Evolutionary conservation across 306 rosid species (phyloP).

Genomic region (Geum urbanum): DNA sequence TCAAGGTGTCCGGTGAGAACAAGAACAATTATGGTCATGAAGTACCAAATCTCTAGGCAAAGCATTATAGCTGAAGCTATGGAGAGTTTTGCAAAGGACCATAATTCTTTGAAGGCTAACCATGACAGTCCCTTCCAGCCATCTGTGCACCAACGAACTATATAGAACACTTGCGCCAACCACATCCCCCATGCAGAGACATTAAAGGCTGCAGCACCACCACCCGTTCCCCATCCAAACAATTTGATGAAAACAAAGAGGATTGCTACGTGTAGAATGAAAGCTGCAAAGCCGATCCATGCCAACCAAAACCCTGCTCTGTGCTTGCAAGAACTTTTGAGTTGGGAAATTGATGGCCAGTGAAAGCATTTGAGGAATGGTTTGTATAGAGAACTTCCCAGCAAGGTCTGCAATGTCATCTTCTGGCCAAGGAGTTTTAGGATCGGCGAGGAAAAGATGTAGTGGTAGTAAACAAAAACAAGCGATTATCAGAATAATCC

Average conservation of each 20-base stretch:
- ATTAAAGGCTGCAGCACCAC: conserved; percentile 80
- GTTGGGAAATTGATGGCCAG: conserved; percentile 77
- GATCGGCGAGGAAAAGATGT: conserved; percentile 54
- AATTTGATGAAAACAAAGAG: conserved; percentile 48
- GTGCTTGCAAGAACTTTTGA: conserved; percentile 91
- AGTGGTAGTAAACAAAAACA: conserved; percentile 65
- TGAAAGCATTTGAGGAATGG: conserved; percentile 88
- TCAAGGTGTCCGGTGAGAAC: conserved; percentile 96
- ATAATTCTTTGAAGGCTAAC: conserved; percentile 76
- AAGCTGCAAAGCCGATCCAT: conserved; percentile 64
- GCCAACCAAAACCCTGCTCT: conserved; percentile 73
- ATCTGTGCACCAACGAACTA: conserved; percentile 71
- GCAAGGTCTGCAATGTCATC: conserved; percentile 66
- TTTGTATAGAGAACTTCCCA: conserved; percentile 69
- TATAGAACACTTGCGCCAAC: conserved; percentile 60
- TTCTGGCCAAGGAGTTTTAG: conserved; percentile 77
- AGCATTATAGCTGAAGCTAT: conserved; percentile 93
- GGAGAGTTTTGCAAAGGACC: conserved; percentile 76
- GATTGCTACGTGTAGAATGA: conserved; percentile 39
- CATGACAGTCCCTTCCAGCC: conserved; percentile 89
- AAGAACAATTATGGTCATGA: conserved; percentile 92
- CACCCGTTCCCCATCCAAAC: conserved; percentile 63
- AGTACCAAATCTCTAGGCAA: conserved; percentile 94
- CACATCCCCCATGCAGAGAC: conserved; percentile 74
- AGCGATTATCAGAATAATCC: conserved; percentile 55